Evolutionary conservation across 1,284 basidiomycete genomes (phyloP).

Genomic region (Caloboletus firmus): DNA sequence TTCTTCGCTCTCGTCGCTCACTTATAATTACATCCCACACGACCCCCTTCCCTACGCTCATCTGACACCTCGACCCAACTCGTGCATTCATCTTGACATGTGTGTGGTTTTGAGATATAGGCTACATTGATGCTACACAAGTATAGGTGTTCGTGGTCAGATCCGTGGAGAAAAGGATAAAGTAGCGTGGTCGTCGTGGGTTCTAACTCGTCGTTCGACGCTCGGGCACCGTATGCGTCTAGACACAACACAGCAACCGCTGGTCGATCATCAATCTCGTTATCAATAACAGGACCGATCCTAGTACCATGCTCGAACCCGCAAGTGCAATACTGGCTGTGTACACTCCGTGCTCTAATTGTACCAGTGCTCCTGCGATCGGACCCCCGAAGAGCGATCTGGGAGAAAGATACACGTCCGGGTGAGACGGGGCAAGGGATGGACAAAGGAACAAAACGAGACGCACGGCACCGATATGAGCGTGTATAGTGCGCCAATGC

Average conservation of each 20-base stretch:
- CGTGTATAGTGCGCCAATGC: slow-evolving; percentile 61
- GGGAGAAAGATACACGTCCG: neutral
- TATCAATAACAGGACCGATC: slow-evolving; percentile 53
- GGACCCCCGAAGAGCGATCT: slow-evolving; percentile 63
- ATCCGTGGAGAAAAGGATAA: slow-evolving; percentile 6
- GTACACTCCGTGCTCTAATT: slow-evolving; percentile 46
- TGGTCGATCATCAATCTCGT: slow-evolving; percentile 48
- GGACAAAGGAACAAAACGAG: neutral
- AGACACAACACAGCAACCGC: slow-evolving; percentile 36
- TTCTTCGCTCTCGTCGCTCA: slow-evolving; percentile 16
- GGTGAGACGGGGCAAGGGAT: slow-evolving; percentile 2
- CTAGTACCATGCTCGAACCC: slow-evolving; percentile 54
- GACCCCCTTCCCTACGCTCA: slow-evolving; percentile 3
- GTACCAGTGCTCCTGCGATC: slow-evolving; percentile 54
- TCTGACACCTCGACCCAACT: slow-evolving; percentile 3
- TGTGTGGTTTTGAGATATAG: slow-evolving; percentile 21
- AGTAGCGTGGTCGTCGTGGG: neutral
- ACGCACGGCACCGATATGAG: slow-evolving; percentile 67
- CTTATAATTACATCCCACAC: slow-evolving; percentile 33
- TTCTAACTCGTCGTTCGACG: neutral
- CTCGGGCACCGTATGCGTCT: slow-evolving; percentile 3
- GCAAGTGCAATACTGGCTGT: slow-evolving; percentile 56
- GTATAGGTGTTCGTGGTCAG: slow-evolving; percentile 15
- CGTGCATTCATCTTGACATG: slow-evolving; percentile 4
- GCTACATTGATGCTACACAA: slow-evolving; percentile 33